These are phyloP conservation scores for Coemansia sp. DNA, from an alignment of 192 early-diverging fungal genomes.

Conservation along the genomic window DNA sequence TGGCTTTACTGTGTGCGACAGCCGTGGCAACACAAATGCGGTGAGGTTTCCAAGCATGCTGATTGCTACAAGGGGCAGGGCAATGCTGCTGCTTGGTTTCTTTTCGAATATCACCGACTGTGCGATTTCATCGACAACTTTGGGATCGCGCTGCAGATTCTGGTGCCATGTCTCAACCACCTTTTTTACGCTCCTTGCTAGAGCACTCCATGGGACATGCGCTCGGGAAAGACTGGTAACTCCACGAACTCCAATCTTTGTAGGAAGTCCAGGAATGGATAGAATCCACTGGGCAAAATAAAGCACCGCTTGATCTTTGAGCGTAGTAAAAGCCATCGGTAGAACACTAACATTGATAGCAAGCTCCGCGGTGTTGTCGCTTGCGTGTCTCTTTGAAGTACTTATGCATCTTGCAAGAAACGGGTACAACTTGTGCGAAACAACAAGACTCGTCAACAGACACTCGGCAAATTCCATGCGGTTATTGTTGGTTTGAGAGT, in stretches of 20 bases:
- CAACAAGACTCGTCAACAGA: slow-evolving; percentile 20
- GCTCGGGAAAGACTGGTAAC: slow-evolving; percentile 24
- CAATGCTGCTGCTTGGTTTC: neutral
- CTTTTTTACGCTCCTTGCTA: neutral
- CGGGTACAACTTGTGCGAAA: slow-evolving; percentile 20
- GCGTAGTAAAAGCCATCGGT: slow-evolving; percentile 13
- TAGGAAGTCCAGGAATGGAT: slow-evolving; percentile 43
- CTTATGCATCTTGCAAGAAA: slow-evolving; percentile 29
- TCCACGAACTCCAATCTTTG: slow-evolving; percentile 36
- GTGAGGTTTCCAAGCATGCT: slow-evolving; percentile 45
- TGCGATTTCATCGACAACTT: neutral
- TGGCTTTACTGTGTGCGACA: slow-evolving; percentile 17
- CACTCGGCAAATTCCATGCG: neutral
- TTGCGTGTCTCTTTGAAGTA: neutral
- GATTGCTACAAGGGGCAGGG: slow-evolving; percentile 28
- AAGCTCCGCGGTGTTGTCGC: neutral
- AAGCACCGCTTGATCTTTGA: slow-evolving; percentile 18
- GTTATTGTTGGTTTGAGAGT: neutral
- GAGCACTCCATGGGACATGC: slow-evolving; percentile 19
- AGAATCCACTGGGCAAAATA: slow-evolving; percentile 35
- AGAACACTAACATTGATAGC: slow-evolving; percentile 18
- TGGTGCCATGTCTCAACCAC: slow-evolving; percentile 11
- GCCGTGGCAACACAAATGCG: slow-evolving; percentile 41
- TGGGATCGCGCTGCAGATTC: slow-evolving; percentile 8
- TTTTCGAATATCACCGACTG: slow-evolving; percentile 10